Percentiles rank a stretch among this genome's conserved stretches.
Evolutionary conservation across 2,329 filamentous ascomycete species (phyloP).

Genomic region (Arthrinium phaeospermum): DNA sequence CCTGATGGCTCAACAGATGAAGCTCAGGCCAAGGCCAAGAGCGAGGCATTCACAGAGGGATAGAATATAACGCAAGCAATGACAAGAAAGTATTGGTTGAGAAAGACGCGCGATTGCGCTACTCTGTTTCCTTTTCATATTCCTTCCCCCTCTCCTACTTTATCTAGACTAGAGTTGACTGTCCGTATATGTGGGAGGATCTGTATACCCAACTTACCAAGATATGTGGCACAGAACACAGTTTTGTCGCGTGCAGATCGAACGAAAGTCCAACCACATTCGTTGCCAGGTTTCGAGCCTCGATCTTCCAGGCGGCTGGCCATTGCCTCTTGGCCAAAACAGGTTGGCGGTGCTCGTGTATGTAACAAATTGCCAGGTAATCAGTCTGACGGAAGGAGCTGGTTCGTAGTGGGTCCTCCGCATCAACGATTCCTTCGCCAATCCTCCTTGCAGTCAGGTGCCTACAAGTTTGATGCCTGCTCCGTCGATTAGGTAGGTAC

Average conservation of each 20-base stretch:
- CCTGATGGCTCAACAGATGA: constrained; percentile 42
- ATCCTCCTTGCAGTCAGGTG: neutral
- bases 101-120: neutral
- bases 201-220: neutral
- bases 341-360: neutral
- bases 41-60: constrained; percentile 35
- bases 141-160: neutral
- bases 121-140: neutral
- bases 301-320: neutral
- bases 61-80: neutral
- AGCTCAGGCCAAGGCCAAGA: constrained; percentile 38
- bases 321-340: neutral
- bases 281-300: neutral
- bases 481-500: neutral
- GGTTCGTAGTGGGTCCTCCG: neutral
- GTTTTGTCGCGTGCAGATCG: neutral
- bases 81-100: neutral
- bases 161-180: neutral
- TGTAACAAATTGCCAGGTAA: neutral
- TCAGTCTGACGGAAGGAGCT: neutral
- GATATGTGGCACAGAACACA: neutral
- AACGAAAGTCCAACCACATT: neutral
- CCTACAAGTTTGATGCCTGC: neutral
- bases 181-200: neutral
- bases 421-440: neutral